phyloP scores from a whole-genome alignment of 2,329 filamentous ascomycete species.

The Aspergillus spinulosporus region DNA sequence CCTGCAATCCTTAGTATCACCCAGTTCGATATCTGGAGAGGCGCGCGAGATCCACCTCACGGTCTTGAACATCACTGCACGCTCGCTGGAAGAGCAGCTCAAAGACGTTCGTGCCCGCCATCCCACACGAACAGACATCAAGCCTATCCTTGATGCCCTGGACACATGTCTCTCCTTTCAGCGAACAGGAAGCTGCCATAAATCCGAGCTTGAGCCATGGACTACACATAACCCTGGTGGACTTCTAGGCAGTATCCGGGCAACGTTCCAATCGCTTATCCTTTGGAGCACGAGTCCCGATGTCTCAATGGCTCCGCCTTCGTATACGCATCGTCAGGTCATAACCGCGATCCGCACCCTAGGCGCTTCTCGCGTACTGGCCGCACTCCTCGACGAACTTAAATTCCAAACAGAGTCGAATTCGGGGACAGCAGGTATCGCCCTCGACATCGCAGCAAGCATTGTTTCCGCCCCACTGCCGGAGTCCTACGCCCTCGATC shows the following conservation, averaged over 20 bases:
- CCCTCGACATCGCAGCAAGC: conserved; percentile 47
- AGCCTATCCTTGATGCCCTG: conserved; percentile 54
- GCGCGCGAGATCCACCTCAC: conserved; percentile 62
- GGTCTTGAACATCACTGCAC: conserved; percentile 58
- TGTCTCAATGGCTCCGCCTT: conserved; percentile 55
- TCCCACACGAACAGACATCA: conserved; percentile 53
- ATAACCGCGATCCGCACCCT: conserved; percentile 44
- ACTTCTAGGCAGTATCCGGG: conserved; percentile 50
- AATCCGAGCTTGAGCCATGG: conserved; percentile 56
- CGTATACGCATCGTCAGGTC: conserved; percentile 58
- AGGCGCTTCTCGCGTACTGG: conserved; percentile 42
- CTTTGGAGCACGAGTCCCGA: conserved; percentile 54
- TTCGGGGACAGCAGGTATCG: conserved; percentile 41
- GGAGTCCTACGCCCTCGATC: conserved; percentile 43
- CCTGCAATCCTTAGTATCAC: conserved; percentile 58
- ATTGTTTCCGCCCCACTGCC: conserved; percentile 45
- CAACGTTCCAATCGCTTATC: conserved; percentile 53
- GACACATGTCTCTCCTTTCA: conserved; percentile 54
- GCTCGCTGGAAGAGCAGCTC: conserved; percentile 53
- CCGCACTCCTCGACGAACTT: conserved; percentile 43
- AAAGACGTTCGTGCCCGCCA: conserved; percentile 52
- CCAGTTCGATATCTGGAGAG: conserved; percentile 59
- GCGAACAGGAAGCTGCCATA: conserved; percentile 47
- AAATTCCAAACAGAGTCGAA: conserved; percentile 40
- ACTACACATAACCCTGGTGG: conserved; percentile 48